Evolutionary conservation across 768 basidiomycete genomes (phyloP).

Genomic region (Tulasnella sp.): DNA sequence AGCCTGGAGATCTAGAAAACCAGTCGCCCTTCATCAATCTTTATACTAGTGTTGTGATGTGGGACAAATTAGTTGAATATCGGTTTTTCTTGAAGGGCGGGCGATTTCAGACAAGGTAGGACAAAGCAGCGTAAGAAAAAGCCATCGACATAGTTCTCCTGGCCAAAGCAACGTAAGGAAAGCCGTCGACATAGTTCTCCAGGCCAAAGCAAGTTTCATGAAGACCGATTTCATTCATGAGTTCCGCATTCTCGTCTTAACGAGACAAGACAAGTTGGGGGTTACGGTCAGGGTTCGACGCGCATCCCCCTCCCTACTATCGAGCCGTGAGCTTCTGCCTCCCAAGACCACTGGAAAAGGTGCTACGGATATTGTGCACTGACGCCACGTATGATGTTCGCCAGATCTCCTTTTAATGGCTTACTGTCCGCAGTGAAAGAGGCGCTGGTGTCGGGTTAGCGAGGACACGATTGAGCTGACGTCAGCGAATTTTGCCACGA

Average conservation of each 20-base stretch:
- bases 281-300: too few species aligned
- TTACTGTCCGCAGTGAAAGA: background rate
- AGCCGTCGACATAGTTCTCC: background rate
- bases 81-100: background rate
- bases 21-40: background rate
- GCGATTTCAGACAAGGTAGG: background rate
- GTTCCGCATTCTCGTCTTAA: too few species aligned
- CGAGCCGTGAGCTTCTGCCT: too few species aligned
- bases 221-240: too few species aligned
- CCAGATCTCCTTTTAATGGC: too few species aligned
- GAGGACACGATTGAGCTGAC: slow-evolving; percentile 5
- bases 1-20: background rate
- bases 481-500: slow-evolving; percentile 11
- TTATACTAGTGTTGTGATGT: background rate
- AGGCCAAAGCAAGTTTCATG: too few species aligned
- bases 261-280: too few species aligned
- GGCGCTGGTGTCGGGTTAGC: background rate
- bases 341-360: too few species aligned
- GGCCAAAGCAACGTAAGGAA: too few species aligned
- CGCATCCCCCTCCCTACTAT: too few species aligned
- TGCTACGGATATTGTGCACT: too few species aligned
- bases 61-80: background rate
- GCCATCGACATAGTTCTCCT: background rate
- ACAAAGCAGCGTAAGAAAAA: background rate
- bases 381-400: too few species aligned